A percentile compares a stretch with the other conserved stretches of the same genome.
phyloP scores from a whole-genome alignment of 1,139 yeast genomes.

The Suhomyces bolitotheri region DNA sequence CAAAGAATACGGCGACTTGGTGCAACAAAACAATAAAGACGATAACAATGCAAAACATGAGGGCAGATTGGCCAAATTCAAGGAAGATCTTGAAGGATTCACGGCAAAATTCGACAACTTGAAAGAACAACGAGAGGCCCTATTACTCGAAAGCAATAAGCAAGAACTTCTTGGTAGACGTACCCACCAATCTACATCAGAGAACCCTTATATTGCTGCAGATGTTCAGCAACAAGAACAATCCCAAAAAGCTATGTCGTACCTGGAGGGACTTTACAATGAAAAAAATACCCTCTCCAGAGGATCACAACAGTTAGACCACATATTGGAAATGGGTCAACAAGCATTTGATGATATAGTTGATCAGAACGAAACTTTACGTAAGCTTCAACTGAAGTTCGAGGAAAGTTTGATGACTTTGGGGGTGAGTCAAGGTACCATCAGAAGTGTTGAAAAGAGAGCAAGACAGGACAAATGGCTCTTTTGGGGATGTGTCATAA shows the following conservation, averaged over 20 bases:
- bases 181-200: conserved; percentile 38
- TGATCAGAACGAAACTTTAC: conserved; percentile 76
- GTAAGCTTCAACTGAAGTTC: conserved; percentile 63
- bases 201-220: conserved; percentile 57
- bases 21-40: conserved; percentile 58
- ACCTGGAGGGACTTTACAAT: conserved; percentile 66
- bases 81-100: conserved; percentile 57
- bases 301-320: conserved; percentile 82
- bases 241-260: conserved; percentile 32
- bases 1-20: conserved; percentile 70
- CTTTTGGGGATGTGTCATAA: conserved; percentile 72
- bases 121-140: conserved; percentile 64
- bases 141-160: conserved; percentile 51
- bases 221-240: conserved; percentile 27
- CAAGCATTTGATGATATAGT: conserved; percentile 83
- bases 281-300: conserved; percentile 67
- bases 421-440: conserved; percentile 87
- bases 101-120: conserved; percentile 60
- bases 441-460: conserved; percentile 74
- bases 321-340: conserved; percentile 86
- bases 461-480: conserved; percentile 89
- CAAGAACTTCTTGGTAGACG: conserved; percentile 66
- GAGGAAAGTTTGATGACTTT: conserved; percentile 72
- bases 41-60: conserved; percentile 64
- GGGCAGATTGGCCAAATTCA: conserved; percentile 60